Conservation (phyloP, 208 protist species). For the Leishmania major region DNA sequence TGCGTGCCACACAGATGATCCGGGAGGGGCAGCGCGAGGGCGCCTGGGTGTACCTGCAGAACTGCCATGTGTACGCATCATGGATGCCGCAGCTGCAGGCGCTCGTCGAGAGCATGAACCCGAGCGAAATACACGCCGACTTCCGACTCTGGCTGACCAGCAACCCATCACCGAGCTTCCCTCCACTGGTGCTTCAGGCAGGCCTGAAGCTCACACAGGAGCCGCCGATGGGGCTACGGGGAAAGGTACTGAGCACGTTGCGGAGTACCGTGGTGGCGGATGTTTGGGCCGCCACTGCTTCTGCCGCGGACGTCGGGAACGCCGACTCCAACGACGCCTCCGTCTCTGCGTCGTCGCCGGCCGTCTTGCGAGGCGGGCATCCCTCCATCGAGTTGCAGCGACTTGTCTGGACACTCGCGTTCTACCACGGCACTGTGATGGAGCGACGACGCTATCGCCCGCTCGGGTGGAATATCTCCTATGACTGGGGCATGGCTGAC, state of each 20-base stretch:
- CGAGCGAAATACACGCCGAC: conserved; percentile 74
- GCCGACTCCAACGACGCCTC: neutral
- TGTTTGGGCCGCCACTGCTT: conserved; percentile 55
- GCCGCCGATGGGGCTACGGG: conserved; percentile 94
- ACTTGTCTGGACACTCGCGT: conserved; percentile 93
- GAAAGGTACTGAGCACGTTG: conserved; percentile 90
- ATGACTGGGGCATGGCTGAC: conserved; percentile 93
- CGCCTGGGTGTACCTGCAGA: conserved; percentile 96
- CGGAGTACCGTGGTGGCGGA: conserved; percentile 50
- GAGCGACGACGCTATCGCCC: conserved; percentile 94
- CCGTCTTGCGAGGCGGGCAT: neutral
- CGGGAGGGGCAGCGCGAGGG: conserved; percentile 72
- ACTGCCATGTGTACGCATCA: conserved; percentile 95
- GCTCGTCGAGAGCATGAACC: conserved; percentile 83
- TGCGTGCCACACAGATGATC: conserved; percentile 89
- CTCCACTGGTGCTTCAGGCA: conserved; percentile 92
- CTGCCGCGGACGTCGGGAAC: conserved; percentile 10
- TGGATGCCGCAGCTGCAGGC: conserved; percentile 95
- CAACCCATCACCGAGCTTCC: conserved; percentile 92
- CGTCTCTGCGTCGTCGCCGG: neutral
- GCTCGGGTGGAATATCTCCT: conserved; percentile 95
- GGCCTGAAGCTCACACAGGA: conserved; percentile 96
- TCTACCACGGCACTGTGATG: conserved; percentile 93
- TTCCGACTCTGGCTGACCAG: conserved; percentile 97
- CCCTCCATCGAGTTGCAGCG: conserved; percentile 33